Evolutionary conservation across 2,329 filamentous ascomycete species (phyloP).

Genomic region (Aureobasidium mangrovei): DNA sequence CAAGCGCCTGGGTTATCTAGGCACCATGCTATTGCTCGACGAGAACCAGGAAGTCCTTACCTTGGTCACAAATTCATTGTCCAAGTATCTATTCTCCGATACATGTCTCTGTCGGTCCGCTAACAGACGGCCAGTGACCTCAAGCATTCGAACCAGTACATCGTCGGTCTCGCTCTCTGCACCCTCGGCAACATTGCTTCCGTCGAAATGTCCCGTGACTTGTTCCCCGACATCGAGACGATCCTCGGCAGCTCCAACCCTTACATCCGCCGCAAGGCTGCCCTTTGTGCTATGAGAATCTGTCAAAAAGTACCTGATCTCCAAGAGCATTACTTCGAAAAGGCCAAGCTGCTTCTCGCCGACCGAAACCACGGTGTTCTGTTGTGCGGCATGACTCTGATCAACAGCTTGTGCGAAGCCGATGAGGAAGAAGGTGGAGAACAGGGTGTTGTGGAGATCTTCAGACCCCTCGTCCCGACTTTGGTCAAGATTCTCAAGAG

Average conservation of each 20-base stretch:
- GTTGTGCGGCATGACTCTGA: slow-evolving; percentile 82
- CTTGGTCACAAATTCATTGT: slow-evolving; percentile 91
- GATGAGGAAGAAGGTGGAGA: slow-evolving; percentile 90
- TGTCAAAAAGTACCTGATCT: slow-evolving; percentile 96
- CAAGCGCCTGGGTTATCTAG: slow-evolving; percentile 90
- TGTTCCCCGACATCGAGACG: slow-evolving; percentile 92
- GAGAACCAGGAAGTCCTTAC: slow-evolving; percentile 98
- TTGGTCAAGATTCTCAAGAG: slow-evolving; percentile 87
- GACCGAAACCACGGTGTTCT: slow-evolving; percentile 95
- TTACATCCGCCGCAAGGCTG: slow-evolving; percentile 96
- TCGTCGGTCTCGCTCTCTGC: slow-evolving; percentile 90
- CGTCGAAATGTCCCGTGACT: slow-evolving; percentile 93
- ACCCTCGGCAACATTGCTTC: slow-evolving; percentile 97
- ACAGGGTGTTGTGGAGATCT: slow-evolving; percentile 81
- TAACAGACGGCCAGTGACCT: slow-evolving; percentile 58
- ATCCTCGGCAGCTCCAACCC: slow-evolving; percentile 89
- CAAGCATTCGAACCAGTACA: slow-evolving; percentile 95
- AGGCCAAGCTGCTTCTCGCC: slow-evolving; percentile 76
- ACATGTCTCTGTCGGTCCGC: neutral
- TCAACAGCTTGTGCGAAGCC: slow-evolving; percentile 86
- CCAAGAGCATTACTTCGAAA: slow-evolving; percentile 94
- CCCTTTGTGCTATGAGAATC: slow-evolving; percentile 98
- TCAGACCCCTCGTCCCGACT: slow-evolving; percentile 73
- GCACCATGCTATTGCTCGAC: slow-evolving; percentile 90
- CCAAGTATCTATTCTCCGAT: slow-evolving; percentile 60